Percentiles rank a stretch among this genome's conserved stretches.
Evolutionary conservation across 1,139 yeast species (phyloP).

Genomic region (Blastobotrys capitulatus): DNA sequence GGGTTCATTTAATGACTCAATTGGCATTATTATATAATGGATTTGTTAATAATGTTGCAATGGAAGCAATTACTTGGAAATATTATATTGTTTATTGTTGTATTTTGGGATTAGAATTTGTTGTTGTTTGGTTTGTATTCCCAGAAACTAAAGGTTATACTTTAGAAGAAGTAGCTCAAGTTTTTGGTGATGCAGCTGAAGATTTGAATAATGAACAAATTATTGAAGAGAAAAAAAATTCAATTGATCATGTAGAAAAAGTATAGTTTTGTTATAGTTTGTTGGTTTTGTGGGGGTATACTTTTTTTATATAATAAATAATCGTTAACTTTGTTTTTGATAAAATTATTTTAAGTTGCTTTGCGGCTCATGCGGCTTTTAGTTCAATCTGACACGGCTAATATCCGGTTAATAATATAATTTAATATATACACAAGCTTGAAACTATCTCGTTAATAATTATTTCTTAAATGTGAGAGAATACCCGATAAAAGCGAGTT

Average conservation of each 20-base stretch:
- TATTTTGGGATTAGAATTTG: constrained; percentile 13
- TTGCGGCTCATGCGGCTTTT: no score
- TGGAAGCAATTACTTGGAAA: constrained; percentile 55
- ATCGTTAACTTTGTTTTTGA: no score
- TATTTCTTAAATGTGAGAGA: no score
- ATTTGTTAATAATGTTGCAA: constrained; percentile 55
- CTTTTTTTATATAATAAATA: no score
- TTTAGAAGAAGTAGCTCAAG: constrained; percentile 64
- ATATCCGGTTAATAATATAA: no score
- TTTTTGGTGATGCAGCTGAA: constrained; percentile 13
- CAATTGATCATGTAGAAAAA: constrained; percentile 2
- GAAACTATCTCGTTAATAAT: no score
- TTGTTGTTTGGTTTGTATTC: constrained; percentile 65
- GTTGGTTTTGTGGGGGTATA: not conserved
- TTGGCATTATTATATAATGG: constrained; percentile 36
- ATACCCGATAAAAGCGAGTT: no score
- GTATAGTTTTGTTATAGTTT: constrained; percentile 2
- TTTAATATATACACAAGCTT: no score
- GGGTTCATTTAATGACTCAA: constrained; percentile 22
- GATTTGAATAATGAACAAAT: not conserved
- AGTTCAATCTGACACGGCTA: no score
- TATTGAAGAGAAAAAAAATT: constrained; percentile 3
- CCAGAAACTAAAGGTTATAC: constrained; percentile 91
- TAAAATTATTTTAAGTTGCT: no score
- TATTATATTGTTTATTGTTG: constrained; percentile 43